Evolutionary conservation across 176 grass and related monocot species (phyloP).

Genomic region (Canna indica): DNA sequence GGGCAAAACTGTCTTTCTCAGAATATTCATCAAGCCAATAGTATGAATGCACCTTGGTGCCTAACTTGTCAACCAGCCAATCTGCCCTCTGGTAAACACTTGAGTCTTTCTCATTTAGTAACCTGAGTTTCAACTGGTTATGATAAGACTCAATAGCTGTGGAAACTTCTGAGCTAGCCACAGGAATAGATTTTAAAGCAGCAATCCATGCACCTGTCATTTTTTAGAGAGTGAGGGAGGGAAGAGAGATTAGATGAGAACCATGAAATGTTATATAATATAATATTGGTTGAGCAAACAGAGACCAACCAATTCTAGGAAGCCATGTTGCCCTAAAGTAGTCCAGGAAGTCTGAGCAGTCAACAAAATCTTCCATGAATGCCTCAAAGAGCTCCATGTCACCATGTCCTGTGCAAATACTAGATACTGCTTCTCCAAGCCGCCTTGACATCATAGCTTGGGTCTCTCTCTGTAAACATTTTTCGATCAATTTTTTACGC

Average conservation of each 20-base stretch:
- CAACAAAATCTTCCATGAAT: slow-evolving; percentile 59
- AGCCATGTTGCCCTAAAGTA: slow-evolving; percentile 77
- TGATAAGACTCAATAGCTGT: slow-evolving; percentile 82
- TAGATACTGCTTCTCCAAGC: slow-evolving; percentile 53
- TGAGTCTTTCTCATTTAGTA: slow-evolving; percentile 58
- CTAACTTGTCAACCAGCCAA: slow-evolving; percentile 76
- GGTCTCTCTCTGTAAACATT: slow-evolving; percentile 53
- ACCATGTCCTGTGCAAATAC: slow-evolving; percentile 48
- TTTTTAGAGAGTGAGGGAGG: not conserved
- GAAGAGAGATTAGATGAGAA: slow-evolving; percentile 10
- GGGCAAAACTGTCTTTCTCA: slow-evolving; percentile 62
- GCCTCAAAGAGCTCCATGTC: slow-evolving; percentile 50
- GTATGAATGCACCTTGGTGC: slow-evolving; percentile 81
- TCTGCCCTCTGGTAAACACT: slow-evolving; percentile 58
- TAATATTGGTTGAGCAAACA: slow-evolving; percentile 13
- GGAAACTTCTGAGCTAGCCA: slow-evolving; percentile 61
- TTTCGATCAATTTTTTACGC: slow-evolving; percentile 62
- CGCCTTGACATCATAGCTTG: slow-evolving; percentile 36
- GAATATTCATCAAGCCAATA: slow-evolving; percentile 86
- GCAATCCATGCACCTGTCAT: slow-evolving; percentile 51
- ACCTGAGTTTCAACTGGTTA: slow-evolving; percentile 64
- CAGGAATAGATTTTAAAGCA: slow-evolving; percentile 48
- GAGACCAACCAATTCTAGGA: slow-evolving; percentile 68
- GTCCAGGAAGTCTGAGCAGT: slow-evolving; percentile 59
- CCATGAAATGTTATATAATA: slow-evolving; percentile 1